Conservation (phyloP, 768 basidiomycete genomes). For the Suillus brevipes region DNA sequence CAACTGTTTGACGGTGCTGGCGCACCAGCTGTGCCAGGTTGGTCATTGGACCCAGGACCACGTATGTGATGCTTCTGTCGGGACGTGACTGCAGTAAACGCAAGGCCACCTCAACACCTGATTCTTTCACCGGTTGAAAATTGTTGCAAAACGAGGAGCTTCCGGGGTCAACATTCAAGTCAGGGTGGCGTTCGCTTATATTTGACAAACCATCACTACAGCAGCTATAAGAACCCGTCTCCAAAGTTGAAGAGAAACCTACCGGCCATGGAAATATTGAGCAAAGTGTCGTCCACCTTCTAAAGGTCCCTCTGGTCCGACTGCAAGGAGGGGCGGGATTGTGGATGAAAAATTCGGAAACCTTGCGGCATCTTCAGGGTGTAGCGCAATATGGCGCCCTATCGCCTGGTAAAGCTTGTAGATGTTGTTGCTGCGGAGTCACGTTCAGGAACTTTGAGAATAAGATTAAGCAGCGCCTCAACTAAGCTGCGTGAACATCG, state of each 20-base stretch:
- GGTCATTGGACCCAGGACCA: constrained; percentile 77
- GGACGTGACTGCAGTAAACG: constrained; percentile 54
- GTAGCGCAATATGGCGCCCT: constrained; percentile 51
- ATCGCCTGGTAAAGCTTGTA: constrained; percentile 75
- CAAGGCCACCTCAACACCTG: constrained; percentile 55
- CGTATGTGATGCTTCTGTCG: constrained; percentile 61
- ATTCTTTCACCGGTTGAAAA: constrained; percentile 44
- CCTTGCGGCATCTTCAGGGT: constrained; percentile 52
- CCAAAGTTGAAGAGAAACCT: constrained; percentile 15
- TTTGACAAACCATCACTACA: constrained; percentile 68
- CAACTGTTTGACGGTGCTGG: constrained; percentile 51
- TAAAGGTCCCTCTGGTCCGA: constrained; percentile 67
- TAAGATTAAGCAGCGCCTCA: constrained; percentile 29
- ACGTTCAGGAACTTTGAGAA: background rate
- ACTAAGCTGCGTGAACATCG: constrained; percentile 62
- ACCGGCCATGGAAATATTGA: constrained; percentile 85
- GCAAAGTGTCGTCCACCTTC: constrained; percentile 73
- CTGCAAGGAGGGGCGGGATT: constrained; percentile 59
- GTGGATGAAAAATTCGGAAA: constrained; percentile 62
- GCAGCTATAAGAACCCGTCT: constrained; percentile 4
- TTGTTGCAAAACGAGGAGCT: constrained; percentile 38
- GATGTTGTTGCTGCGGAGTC: constrained; percentile 59
- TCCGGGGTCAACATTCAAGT: constrained; percentile 40
- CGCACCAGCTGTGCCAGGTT: constrained; percentile 72
- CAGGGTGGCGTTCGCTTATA: constrained; percentile 65